Base-by-base conservation (phyloP, 1,139 yeast species). In the Diutina scorzettiae region DNA sequence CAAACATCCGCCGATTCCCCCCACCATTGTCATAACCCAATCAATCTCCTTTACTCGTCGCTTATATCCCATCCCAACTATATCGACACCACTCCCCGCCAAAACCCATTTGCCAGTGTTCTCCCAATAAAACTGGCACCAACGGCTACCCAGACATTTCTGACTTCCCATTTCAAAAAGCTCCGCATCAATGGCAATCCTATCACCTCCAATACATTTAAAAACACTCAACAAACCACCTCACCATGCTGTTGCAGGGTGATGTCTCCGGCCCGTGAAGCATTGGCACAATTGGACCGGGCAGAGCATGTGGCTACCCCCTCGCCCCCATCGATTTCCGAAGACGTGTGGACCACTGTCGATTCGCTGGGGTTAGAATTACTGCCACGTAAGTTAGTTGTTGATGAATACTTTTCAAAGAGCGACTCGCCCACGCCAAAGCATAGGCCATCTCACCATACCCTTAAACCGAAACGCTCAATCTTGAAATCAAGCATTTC, bases 401-500 rank as follows among this genome's bases (percentile, higher is more conserved):
- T 11, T 6, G 28, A 34, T 7, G 28, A 6, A 8, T 20, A 8
- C 19, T 34, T 23, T 34, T 18, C 25, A 8, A 34, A 34, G 20
- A 32, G 18, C 14, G n/a, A 4, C 21, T 37, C 41, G 7, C 32
- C 30, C 23, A 37, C 67, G 0, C 73, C 71, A 0, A 68, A 67
- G 45, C 70, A 65, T 45, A 58, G 60, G 43, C 74, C 74, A 2
- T 64, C 69, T 14, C 74, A 69, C 49, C 64, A 63, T 41, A 59
- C 56, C 1, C 53, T 69, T 32, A 62, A 66, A 48, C 74, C 74
- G 0, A 65, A 66, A 49, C 54, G 60, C 33, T 63, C 70, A 7
- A 69, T 69, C 18, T 53, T 69, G 45, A 69, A 69, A 23, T 20
- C 37, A 12, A 19, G 24, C 12, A 12, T 32, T 2, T 18, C 24